Base-by-base conservation (phyloP, 2,329 filamentous ascomycete species). In the Aspergillus caelatus region DNA sequence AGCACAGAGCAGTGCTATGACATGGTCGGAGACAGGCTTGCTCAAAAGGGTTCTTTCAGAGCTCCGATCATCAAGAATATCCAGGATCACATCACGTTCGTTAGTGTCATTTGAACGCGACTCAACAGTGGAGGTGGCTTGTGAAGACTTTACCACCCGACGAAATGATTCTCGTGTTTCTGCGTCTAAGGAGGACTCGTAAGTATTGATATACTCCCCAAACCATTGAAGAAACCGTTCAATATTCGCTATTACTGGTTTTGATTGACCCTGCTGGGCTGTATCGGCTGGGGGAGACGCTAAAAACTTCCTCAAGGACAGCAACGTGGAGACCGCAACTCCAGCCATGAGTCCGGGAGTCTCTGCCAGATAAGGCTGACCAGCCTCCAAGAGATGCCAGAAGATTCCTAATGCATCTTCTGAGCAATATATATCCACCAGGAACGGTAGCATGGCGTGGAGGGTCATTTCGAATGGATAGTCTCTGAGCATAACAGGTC, bases 391-490 rank as follows among this genome's bases (percentile, higher is more conserved):
- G 1, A 99, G 84, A 77, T 96, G 97, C 75, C 93, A 91, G 64
- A 91, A 88, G 39, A 99, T 86, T 0, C 94, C 94, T 52, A 98
- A 84, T 1, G 92, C 89, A 79, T 99, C 95, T 72, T 97, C 92
- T 11, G 94, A 91, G 76, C 94, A 98, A 72, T 96, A 91, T 0
- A 89, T 85, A 69, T 98, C 90, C 1, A 90, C 89, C 7, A 98
- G 82, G 68, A 93, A 96, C 0, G 89, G 88, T 11, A 91, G 85
- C 23, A 97, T 83, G 1, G 91, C 90, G 71, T 93, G 91, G 1
- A 99, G 83, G 0, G 96, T 83, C 91, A 97, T 95, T 76, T 99
- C 92, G 16, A 97, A 77, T 12, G 93, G 91, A 73, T 98, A 98
- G 0, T 90, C 91, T 46, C 87, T 81, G 28, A 90, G 82, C n/a